Percentiles rank a stretch among this genome's conserved stretches.
These are phyloP conservation scores for Huntiella decipiens DNA, from an alignment of 2,329 filamentous ascomycete species.

Conservation along the genomic window DNA sequence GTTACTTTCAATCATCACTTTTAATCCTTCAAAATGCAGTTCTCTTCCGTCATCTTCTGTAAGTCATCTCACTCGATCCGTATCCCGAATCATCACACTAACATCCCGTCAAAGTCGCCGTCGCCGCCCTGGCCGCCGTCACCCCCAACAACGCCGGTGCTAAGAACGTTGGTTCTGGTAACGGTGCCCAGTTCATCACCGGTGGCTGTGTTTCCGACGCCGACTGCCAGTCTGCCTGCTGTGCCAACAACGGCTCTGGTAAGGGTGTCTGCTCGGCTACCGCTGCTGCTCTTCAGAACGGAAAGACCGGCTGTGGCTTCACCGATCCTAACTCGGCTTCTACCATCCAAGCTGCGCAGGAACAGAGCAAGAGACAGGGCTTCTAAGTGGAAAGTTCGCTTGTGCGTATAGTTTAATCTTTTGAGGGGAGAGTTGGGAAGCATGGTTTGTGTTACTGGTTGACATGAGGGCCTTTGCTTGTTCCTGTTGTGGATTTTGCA, in stretches of 20 bases:
- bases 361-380: conserved; percentile 11
- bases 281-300: conserved; percentile 16
- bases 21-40: conserved; percentile 14
- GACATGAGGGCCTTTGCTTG: no score
- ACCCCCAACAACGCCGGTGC: conserved; percentile 15
- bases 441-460: no score
- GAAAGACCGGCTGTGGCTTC: conserved; percentile 20
- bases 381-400: conserved; percentile 5
- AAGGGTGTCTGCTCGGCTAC: conserved; percentile 17
- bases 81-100: background rate
- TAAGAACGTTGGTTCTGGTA: conserved; percentile 15
- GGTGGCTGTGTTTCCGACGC: conserved; percentile 16
- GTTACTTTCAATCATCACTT: conserved; percentile 7
- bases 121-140: conserved; percentile 13
- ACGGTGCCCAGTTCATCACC: conserved; percentile 17
- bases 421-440: no score
- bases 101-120: conserved; percentile 11
- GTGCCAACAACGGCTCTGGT: conserved; percentile 15
- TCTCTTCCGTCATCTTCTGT: conserved; percentile 15
- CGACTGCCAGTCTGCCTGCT: conserved; percentile 17
- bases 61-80: conserved; percentile 9
- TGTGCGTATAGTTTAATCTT: no score
- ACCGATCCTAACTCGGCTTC: conserved; percentile 12
- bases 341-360: conserved; percentile 11
- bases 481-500: no score